Conservation (phyloP, 352 stramenopile species). For the Phytophthora melonis region DNA sequence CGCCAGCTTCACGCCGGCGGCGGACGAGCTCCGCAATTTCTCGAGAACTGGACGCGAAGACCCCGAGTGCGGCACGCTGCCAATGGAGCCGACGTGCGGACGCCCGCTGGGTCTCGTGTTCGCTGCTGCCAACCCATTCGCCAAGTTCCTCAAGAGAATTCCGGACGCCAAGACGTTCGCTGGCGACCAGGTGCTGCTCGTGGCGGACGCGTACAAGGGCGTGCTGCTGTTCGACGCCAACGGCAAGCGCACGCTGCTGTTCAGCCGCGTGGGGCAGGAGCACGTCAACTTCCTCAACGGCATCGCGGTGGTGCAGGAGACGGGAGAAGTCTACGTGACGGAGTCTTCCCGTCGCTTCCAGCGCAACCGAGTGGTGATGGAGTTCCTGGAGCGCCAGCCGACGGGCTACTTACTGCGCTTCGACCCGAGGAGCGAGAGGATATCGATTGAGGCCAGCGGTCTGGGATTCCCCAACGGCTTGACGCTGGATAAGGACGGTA, state of each 20-base stretch:
- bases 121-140: slow-evolving; percentile 44
- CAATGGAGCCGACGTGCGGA: slow-evolving; percentile 58
- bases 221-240: slow-evolving; percentile 64
- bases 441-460: slow-evolving; percentile 38
- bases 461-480: slow-evolving; percentile 64
- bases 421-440: slow-evolving; percentile 36
- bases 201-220: slow-evolving; percentile 71
- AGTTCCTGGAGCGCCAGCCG: slow-evolving; percentile 56
- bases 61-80: slow-evolving; percentile 36
- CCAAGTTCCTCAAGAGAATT: slow-evolving; percentile 56
- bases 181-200: slow-evolving; percentile 61
- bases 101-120: slow-evolving; percentile 64
- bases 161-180: slow-evolving; percentile 50
- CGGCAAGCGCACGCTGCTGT: slow-evolving; percentile 62
- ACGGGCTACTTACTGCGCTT: slow-evolving; percentile 66
- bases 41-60: slow-evolving; percentile 53
- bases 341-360: slow-evolving; percentile 64
- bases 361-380: slow-evolving; percentile 52
- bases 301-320: slow-evolving; percentile 48
- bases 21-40: slow-evolving; percentile 54
- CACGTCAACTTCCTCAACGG: slow-evolving; percentile 59
- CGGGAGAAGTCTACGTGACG: slow-evolving; percentile 63
- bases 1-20: slow-evolving; percentile 44
- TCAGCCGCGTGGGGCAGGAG: slow-evolving; percentile 53
- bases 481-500: slow-evolving; percentile 49